Base-by-base conservation (phyloP, 306 rosid genomes). In the Arachis stenosperma region DNA sequence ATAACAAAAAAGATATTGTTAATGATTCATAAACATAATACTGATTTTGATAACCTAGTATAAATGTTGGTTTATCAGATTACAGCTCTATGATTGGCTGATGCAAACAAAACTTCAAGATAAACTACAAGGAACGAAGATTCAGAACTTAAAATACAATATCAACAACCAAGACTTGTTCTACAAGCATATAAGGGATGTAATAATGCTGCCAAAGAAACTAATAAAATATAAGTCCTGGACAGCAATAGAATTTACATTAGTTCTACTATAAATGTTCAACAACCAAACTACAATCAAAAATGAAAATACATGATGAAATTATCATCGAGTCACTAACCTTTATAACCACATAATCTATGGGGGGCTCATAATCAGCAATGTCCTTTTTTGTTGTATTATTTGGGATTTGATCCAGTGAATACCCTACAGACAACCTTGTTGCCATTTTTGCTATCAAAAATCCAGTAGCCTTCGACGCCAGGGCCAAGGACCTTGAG, bases 361-460 rank as follows among this genome's bases (percentile, higher is more conserved):
- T 92, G 39, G 98, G 91, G 71, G 99, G 99, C 86, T 94, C 96
- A 69, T 92, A 94, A 73, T 97, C 90, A 52, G 99, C 99, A 97
- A 97, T 3, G 98, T 95, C 82, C 27, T 91, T 95, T 83, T 88
- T 92, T 0, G 98, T 91, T 13, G 91, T 90, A 83, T 95, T 98
- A 76, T 95, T 95, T 0, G 92, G 97, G 47, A 91, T 91, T 81
- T 87, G 96, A 83, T 91, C 98, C 92, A 95, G 76, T 0, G 98
- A 70, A 86, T 95, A 95, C 7, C 99, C 99, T 14, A 95, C 87
- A 0, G 99, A 92, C 65, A 95, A 82, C 75, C 87, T 95, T 0
- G 98, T 97, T 0, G 99, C 98, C 99, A 95, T 90, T 69, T 95
- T 95, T 0, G 98, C 99, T 10, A 95, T 95, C 0, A 97, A 98